Conservation (phyloP, 345 rosid genomes). For the Aethionema arabicum region DNA sequence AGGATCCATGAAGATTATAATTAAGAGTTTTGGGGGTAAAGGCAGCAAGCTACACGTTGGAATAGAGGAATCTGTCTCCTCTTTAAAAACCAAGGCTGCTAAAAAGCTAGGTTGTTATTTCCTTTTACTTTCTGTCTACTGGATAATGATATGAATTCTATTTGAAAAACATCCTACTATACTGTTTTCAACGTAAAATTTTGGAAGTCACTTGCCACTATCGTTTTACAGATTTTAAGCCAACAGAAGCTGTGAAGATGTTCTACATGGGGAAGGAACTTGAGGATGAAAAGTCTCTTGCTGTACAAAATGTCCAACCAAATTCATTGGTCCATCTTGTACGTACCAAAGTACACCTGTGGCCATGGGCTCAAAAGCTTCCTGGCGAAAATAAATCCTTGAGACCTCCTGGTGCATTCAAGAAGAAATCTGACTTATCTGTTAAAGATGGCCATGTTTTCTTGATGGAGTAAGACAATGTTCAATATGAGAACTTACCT, state of each 20-base stretch:
- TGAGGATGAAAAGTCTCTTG: slow-evolving; percentile 74
- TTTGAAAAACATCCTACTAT: slow-evolving; percentile 2
- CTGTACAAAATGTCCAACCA: slow-evolving; percentile 79
- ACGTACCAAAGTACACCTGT: slow-evolving; percentile 73
- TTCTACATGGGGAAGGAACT: slow-evolving; percentile 88
- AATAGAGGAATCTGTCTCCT: slow-evolving; percentile 74
- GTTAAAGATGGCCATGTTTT: slow-evolving; percentile 94
- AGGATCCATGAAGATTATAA: slow-evolving; percentile 81
- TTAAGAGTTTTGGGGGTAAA: slow-evolving; percentile 98
- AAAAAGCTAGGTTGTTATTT: slow-evolving; percentile 82
- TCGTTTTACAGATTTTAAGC: slow-evolving; percentile 79
- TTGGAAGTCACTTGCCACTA: slow-evolving; percentile 23
- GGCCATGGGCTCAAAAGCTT: slow-evolving; percentile 85
- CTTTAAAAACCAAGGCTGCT: slow-evolving; percentile 84
- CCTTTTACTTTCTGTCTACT: slow-evolving; percentile 20
- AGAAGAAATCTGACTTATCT: slow-evolving; percentile 97
- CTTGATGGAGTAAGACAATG: slow-evolving; percentile 87
- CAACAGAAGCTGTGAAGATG: slow-evolving; percentile 72
- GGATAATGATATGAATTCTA: slow-evolving; percentile 19
- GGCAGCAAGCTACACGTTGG: slow-evolving; percentile 90
- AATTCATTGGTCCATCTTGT: slow-evolving; percentile 92
- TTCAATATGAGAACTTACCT: slow-evolving; percentile 15
- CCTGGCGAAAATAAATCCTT: slow-evolving; percentile 89
- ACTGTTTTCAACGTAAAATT: slow-evolving; percentile 18
- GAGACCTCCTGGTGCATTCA: slow-evolving; percentile 98